phyloP scores from a whole-genome alignment of 2,329 filamentous ascomycete genomes.

The Aspergillus neotritici region DNA sequence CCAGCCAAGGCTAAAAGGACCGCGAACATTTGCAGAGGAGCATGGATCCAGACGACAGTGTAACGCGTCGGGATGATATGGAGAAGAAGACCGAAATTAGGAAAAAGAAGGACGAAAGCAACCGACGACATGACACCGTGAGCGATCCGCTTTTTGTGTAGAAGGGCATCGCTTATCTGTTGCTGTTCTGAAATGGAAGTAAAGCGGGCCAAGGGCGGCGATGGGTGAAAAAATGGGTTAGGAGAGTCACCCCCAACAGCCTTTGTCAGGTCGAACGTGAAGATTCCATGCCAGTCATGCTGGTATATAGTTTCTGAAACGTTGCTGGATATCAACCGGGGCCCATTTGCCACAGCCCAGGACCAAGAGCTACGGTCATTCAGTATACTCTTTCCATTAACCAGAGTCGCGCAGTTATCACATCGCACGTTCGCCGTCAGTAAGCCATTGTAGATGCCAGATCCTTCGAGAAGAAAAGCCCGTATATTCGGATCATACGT shows the following conservation, averaged over 20 bases:
- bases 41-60: constrained; percentile 42
- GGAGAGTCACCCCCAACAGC: constrained; percentile 46
- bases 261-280: constrained; percentile 44
- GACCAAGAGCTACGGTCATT: constrained; percentile 22
- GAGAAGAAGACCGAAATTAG: constrained; percentile 27
- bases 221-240: constrained; percentile 25
- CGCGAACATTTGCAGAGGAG: constrained; percentile 44
- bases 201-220: constrained; percentile 4
- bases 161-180: constrained; percentile 11
- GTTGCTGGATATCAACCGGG: constrained; percentile 45
- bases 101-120: constrained; percentile 40
- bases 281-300: constrained; percentile 41
- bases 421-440: constrained; percentile 57
- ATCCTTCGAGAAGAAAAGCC: constrained; percentile 54
- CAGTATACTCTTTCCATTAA: constrained; percentile 14
- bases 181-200: constrained; percentile 8
- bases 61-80: constrained; percentile 35
- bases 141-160: constrained; percentile 16
- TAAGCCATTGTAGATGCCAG: constrained; percentile 47
- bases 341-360: constrained; percentile 34
- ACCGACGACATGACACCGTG: constrained; percentile 16
- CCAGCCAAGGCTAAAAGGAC: constrained; percentile 45
- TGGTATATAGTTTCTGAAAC: constrained; percentile 38
- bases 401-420: constrained; percentile 21
- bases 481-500: constrained; percentile 40